Evolutionary conservation across 805 yeast genomes (phyloP).

Genomic region (Myxozyma geophila): DNA sequence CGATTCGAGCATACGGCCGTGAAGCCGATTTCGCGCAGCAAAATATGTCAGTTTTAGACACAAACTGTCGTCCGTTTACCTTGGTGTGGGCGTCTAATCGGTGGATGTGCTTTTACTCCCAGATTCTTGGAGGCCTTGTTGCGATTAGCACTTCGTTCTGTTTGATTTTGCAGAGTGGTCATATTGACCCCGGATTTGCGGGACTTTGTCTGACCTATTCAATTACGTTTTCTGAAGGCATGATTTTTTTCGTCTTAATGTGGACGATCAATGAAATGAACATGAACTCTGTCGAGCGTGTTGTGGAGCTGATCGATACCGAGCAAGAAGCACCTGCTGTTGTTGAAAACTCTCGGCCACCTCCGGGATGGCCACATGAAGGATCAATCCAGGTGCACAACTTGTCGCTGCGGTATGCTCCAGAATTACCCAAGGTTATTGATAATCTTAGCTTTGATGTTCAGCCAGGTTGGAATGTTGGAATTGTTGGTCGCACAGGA

Average conservation of each 20-base stretch:
- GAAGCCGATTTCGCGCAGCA: conserved; percentile 60
- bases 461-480: conserved; percentile 67
- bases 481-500: conserved; percentile 89
- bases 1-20: conserved; percentile 75
- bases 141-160: conserved; percentile 69
- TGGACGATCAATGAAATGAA: conserved; percentile 83
- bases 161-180: conserved; percentile 42
- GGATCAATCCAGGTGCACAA: conserved; percentile 63
- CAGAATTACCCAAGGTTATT: conserved; percentile 84
- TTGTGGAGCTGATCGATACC: conserved; percentile 65
- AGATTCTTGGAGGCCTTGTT: conserved; percentile 78
- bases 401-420: conserved; percentile 63
- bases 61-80: conserved; percentile 85
- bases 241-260: conserved; percentile 95
- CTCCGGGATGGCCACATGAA: conserved; percentile 64
- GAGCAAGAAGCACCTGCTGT: conserved; percentile 68
- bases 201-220: conserved; percentile 93
- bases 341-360: conserved; percentile 51
- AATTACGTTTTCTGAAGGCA: conserved; percentile 80
- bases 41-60: conserved; percentile 64
- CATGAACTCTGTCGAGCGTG: conserved; percentile 74
- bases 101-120: conserved; percentile 88
- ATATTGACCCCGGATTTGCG: conserved; percentile 87
- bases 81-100: conserved; percentile 90
- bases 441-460: conserved; percentile 81